phyloP scores from a whole-genome alignment of 1,139 yeast species.

The Pneumocystis oryctolagi region DNA sequence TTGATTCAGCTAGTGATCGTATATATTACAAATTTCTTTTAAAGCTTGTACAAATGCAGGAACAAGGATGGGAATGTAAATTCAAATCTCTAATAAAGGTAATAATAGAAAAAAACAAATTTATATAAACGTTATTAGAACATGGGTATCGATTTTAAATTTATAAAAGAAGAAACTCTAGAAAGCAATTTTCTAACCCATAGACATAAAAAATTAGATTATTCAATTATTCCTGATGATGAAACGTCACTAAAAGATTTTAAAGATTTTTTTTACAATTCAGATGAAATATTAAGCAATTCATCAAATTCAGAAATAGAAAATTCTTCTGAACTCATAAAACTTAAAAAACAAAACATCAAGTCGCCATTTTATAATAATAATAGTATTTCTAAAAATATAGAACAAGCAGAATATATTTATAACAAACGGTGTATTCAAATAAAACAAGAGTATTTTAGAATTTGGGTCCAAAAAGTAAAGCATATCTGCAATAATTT shows the following conservation, averaged over 20 bases:
- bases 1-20: slow-evolving; percentile 3
- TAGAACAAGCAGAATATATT: background rate
- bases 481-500: background rate
- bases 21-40: slow-evolving; percentile 3
- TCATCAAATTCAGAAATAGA: background rate
- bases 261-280: background rate
- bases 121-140: background rate
- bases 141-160: background rate
- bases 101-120: background rate
- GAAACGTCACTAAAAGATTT: background rate
- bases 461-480: background rate
- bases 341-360: background rate
- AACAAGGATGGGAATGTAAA: background rate
- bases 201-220: background rate
- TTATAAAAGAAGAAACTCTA: background rate
- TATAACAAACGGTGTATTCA: background rate
- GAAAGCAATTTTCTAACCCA: background rate
- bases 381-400: background rate
- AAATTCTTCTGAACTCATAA: background rate
- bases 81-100: background rate
- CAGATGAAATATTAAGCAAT: background rate
- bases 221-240: background rate
- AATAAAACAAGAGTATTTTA: background rate
- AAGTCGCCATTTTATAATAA: background rate
- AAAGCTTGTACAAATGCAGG: slow-evolving; percentile 2